Evolutionary conservation across 371 early-diverging fungal species (phyloP).

Genomic region (Mortierella sp.): DNA sequence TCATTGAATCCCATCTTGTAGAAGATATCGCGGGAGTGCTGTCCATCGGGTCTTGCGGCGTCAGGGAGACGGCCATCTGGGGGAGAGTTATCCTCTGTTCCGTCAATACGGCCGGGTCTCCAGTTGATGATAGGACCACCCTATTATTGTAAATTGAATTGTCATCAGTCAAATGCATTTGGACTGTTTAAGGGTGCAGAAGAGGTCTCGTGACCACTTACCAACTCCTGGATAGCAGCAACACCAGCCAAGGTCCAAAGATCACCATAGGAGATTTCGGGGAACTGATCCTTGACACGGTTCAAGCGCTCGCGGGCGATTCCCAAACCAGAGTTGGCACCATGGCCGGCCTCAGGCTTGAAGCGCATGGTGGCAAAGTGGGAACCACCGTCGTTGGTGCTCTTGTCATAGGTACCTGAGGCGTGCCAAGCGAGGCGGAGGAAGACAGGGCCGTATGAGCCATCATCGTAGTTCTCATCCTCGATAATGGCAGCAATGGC

Average conservation of each 20-base stretch:
- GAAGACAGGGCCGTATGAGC: constrained; percentile 90
- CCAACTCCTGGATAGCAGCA: constrained; percentile 89
- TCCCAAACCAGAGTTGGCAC: constrained; percentile 91
- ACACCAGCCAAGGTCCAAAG: constrained; percentile 96
- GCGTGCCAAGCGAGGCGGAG: constrained; percentile 96
- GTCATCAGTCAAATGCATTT: background rate
- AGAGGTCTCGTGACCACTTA: constrained; percentile 25
- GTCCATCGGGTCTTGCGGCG: constrained; percentile 76
- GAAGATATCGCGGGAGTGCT: constrained; percentile 87
- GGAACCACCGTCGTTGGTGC: constrained; percentile 89
- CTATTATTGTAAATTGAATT: constrained; percentile 26
- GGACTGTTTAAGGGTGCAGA: too few relatives aligned
- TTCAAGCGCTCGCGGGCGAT: constrained; percentile 87
- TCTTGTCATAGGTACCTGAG: constrained; percentile 90
- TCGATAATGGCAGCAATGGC: constrained; percentile 85
- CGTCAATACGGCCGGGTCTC: constrained; percentile 86
- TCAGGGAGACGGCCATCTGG: constrained; percentile 96
- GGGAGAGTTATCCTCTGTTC: constrained; percentile 64
- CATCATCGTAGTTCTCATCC: constrained; percentile 91
- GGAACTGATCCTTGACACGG: constrained; percentile 86
- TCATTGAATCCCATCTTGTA: constrained; percentile 97
- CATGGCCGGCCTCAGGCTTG: constrained; percentile 79
- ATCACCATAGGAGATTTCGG: constrained; percentile 90
- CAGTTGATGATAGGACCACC: constrained; percentile 91
- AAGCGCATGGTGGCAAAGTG: constrained; percentile 93